These are phyloP conservation scores for Mycena sp. DNA, from an alignment of 1,284 basidiomycete genomes.

Conservation along the genomic window DNA sequence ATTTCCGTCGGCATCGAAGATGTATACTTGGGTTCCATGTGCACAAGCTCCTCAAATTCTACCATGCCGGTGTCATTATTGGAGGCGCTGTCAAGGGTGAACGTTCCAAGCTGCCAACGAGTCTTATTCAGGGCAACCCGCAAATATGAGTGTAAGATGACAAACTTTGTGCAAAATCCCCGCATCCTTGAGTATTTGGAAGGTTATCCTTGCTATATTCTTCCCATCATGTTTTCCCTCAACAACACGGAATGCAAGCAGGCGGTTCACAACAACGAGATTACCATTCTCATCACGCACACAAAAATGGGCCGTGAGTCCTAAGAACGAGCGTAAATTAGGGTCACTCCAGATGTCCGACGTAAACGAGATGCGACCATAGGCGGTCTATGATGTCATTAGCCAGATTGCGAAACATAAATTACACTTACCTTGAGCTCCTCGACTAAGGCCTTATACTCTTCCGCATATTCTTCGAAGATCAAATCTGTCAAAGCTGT, in stretches of 20 bases:
- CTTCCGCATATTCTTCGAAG: conserved; percentile 26
- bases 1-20: conserved; percentile 36
- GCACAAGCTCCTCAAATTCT: conserved; percentile 9
- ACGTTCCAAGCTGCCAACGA: conserved; percentile 5
- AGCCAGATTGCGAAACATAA: not conserved
- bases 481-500: conserved; percentile 36
- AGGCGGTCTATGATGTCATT: conserved; percentile 26
- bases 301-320: conserved; percentile 36
- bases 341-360: conserved; percentile 37
- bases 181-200: conserved; percentile 19
- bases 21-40: not conserved
- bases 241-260: conserved; percentile 32
- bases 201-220: conserved; percentile 23
- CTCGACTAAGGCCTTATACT: conserved; percentile 22
- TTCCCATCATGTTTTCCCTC: conserved; percentile 23
- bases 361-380: conserved; percentile 25
- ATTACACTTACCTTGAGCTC: conserved; percentile 33
- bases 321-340: conserved; percentile 36
- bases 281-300: conserved; percentile 11
- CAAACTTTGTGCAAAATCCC: not conserved
- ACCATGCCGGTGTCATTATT: conserved; percentile 37
- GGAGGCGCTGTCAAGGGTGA: conserved; percentile 28
- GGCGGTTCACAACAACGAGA: conserved; percentile 15
- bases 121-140: not conserved
- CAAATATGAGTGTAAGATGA: not conserved